Evolutionary conservation across 768 basidiomycete genomes (phyloP).

Genomic region (Mycena polygramma): DNA sequence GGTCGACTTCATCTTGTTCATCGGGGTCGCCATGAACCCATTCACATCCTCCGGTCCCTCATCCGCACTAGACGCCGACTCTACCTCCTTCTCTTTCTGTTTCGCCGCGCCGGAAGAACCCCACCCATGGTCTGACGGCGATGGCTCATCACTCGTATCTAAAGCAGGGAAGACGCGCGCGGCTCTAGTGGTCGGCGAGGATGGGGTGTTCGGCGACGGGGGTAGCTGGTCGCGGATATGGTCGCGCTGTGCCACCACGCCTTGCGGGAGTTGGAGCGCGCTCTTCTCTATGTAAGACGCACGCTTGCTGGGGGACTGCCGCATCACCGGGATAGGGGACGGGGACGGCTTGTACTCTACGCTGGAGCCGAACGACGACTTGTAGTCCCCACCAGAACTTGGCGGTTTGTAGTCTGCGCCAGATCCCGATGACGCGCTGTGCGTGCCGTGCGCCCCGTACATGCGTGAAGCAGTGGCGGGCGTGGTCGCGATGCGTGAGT

Average conservation of each 20-base stretch:
- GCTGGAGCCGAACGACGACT: not conserved
- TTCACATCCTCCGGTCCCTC: constrained; percentile 67
- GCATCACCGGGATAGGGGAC: constrained; percentile 63
- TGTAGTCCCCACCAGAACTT: not conserved
- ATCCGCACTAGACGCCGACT: constrained; percentile 70
- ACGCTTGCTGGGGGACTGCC: constrained; percentile 80
- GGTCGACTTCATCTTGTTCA: constrained; percentile 40
- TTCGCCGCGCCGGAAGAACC: constrained; percentile 36
- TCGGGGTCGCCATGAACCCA: constrained; percentile 42
- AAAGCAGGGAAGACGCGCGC: constrained; percentile 44
- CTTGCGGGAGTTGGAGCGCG: constrained; percentile 54
- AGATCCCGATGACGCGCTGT: not conserved
- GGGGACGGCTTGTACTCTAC: constrained; percentile 7
- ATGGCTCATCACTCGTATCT: constrained; percentile 63
- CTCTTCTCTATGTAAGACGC: constrained; percentile 73
- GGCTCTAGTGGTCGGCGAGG: constrained; percentile 35
- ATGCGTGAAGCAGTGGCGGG: constrained; percentile 26
- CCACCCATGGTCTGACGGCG: constrained; percentile 29
- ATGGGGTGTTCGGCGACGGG: constrained; percentile 40
- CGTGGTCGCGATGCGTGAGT: constrained; percentile 31
- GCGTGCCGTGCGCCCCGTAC: not conserved
- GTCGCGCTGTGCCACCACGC: constrained; percentile 53
- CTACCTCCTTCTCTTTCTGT: constrained; percentile 47
- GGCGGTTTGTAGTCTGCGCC: constrained; percentile 14
- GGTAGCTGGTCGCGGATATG: constrained; percentile 41